Percentiles rank a stretch among this genome's conserved stretches.
These are phyloP conservation scores for Papilionanthe hybrid DNA, from an alignment of 116 monocot species.

Conservation along the genomic window DNA sequence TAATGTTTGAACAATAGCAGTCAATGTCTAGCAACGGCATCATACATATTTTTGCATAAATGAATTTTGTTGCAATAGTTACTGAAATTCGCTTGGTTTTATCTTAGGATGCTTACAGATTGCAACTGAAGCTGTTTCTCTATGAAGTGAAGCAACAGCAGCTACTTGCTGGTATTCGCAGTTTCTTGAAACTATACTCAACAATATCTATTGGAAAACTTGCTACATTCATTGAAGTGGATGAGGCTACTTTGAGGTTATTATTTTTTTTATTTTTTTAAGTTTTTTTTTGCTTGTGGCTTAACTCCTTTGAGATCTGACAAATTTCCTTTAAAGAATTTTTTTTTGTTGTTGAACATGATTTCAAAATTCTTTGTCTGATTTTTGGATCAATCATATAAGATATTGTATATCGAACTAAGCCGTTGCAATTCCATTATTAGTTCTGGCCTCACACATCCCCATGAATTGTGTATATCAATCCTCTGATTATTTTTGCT, in stretches of 20 bases:
- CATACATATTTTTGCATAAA: not conserved
- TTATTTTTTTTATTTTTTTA: constrained; percentile 1
- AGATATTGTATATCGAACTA: not conserved
- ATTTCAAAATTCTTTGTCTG: not conserved
- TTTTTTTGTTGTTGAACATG: not conserved
- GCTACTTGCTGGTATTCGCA: constrained; percentile 68
- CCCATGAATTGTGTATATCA: too few species aligned
- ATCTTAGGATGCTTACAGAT: constrained; percentile 78
- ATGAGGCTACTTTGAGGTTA: constrained; percentile 78
- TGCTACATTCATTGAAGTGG: constrained; percentile 81
- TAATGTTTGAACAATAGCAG: too few species aligned
- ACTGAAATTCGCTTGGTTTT: not conserved
- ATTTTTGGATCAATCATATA: not conserved
- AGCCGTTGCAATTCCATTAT: too few species aligned
- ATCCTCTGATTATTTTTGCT: not conserved
- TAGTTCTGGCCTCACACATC: too few species aligned
- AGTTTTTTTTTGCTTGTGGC: not conserved
- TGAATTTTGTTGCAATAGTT: not conserved
- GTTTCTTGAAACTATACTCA: constrained; percentile 79
- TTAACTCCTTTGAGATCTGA: not conserved
- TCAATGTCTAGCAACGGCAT: not conserved
- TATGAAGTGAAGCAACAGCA: constrained; percentile 98
- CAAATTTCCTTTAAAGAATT: not conserved
- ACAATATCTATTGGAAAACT: constrained; percentile 80
- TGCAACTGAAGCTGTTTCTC: constrained; percentile 89